phyloP scores from a whole-genome alignment of 108 stramenopile species.

The Epithemia pelagica region DNA sequence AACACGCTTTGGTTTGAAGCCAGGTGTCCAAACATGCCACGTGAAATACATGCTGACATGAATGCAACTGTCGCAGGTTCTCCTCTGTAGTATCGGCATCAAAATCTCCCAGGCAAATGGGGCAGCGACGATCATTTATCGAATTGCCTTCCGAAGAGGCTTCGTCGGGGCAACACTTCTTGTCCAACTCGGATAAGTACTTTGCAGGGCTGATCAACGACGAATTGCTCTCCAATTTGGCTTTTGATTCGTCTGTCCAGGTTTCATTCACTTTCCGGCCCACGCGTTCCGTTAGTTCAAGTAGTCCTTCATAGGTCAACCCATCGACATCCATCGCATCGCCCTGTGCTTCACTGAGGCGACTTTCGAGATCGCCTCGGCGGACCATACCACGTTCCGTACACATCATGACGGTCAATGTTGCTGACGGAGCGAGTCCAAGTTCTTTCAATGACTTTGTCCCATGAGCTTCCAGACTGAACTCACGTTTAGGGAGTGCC shows the following conservation, averaged over 20 bases:
- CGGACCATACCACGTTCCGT: constrained; percentile 4
- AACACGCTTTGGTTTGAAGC: constrained; percentile 8
- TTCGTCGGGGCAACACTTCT: background rate
- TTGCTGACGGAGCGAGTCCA: constrained; percentile 4
- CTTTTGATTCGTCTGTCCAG: background rate
- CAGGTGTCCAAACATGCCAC: constrained; percentile 7
- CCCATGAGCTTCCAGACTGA: constrained; percentile 4
- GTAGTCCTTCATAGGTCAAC: constrained; percentile 7
- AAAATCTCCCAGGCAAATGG: constrained; percentile 9
- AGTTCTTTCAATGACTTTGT: background rate
- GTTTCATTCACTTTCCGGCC: background rate
- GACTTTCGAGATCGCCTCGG: constrained; percentile 10
- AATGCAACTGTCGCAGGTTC: background rate
- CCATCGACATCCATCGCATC: constrained; percentile 16
- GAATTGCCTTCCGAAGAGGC: background rate
- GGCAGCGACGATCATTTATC: constrained; percentile 2
- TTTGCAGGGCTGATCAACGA: background rate
- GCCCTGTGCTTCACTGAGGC: constrained; percentile 4
- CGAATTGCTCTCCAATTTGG: background rate
- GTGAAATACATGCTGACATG: constrained; percentile 4
- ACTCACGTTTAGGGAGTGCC: constrained; percentile 11
- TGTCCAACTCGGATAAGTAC: constrained; percentile 2
- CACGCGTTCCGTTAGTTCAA: constrained; percentile 6
- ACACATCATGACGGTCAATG: constrained; percentile 9
- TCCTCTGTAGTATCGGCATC: background rate